Base-by-base conservation (phyloP, 805 yeast genomes). In the Candida sphagnicola region DNA sequence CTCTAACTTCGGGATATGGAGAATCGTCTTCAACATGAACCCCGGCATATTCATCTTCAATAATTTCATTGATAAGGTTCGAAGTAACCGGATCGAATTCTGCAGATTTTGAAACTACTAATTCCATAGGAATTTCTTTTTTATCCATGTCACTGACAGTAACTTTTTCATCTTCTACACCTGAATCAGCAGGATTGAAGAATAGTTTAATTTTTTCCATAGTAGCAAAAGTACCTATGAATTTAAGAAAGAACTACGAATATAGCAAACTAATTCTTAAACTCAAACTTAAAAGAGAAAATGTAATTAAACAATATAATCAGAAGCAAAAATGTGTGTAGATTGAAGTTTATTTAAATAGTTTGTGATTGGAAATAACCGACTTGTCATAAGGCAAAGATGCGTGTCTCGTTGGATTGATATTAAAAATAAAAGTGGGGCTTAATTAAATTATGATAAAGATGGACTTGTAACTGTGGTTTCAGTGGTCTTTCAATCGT, bases 1-100 rank as follows among this genome's bases (percentile, higher is more conserved):
- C 75, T 55, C 87, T 70, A 14, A 80, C 85, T 56, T 80, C 86
- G 1, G 83, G 77, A 51, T 80, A 80, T 8, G 85, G 84, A 15
- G 68, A 62, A 36, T 54, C 54, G 41, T 56, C 66, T 46, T 72
- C 59, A 53, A 65, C 62, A 21, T 59, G 48, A 21, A 67, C 64
- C 14, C 74, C 75, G 35, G 67, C 65, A 37, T 65, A 66, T 18
- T 62, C 70, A 42, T 61, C 67, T 8, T 48, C 51, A 21, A 49
- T 28, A 19, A 57, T 44, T 5, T 49, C 59, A 34, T 53, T 34
- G 5, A 43, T 46, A 34, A 59, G 37, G 28, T 53, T 40, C n/a
- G 64, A 58, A 26, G 62, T 52, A 18, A 61, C 53, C 0, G 65
- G 61, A 45, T 61, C 67, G 35, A 58, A 61, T 34, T 61, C 67